These are phyloP conservation scores for Isabelozyma rhagii DNA, from an alignment of 805 yeast genomes.

Conservation along the genomic window DNA sequence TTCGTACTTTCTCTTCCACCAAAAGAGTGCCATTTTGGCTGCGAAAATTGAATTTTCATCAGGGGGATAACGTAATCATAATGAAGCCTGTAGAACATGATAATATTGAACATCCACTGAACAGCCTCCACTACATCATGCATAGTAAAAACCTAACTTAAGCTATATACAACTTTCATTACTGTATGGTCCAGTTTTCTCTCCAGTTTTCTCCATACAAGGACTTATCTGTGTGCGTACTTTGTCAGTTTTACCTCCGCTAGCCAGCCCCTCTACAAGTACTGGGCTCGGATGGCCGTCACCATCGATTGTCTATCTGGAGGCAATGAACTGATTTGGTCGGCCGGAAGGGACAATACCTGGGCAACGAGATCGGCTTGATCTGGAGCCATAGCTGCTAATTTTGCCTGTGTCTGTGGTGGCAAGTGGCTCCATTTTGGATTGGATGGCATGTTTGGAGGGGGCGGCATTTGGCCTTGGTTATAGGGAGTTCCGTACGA, in stretches of 20 bases:
- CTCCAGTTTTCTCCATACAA: no score
- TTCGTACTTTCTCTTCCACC: no score
- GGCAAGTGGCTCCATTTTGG: constrained; percentile 51
- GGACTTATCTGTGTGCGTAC: no score
- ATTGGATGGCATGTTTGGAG: constrained; percentile 11
- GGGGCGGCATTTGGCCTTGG: constrained; percentile 10
- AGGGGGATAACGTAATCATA: no score
- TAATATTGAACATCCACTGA: no score
- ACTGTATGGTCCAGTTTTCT: no score
- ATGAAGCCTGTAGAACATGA: no score
- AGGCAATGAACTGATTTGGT: constrained; percentile 48
- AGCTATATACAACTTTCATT: no score
- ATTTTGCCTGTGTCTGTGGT: constrained; percentile 46
- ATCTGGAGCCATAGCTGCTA: constrained; percentile 49
- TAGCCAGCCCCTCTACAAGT: constrained; percentile 25
- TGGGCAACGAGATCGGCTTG: constrained; percentile 59
- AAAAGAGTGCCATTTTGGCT: no score
- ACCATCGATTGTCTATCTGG: constrained; percentile 56
- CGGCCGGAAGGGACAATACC: constrained; percentile 47
- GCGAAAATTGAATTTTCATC: no score
- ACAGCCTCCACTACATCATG: no score
- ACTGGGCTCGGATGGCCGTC: constrained; percentile 51
- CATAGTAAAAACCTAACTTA: no score
- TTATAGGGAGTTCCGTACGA: constrained; percentile 5
- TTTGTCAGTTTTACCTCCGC: not conserved